Evolutionary conservation across 768 basidiomycete species (phyloP), one percentile per base, ranked within the genome.

Genomic region (Lyophyllum semitale): DNA sequence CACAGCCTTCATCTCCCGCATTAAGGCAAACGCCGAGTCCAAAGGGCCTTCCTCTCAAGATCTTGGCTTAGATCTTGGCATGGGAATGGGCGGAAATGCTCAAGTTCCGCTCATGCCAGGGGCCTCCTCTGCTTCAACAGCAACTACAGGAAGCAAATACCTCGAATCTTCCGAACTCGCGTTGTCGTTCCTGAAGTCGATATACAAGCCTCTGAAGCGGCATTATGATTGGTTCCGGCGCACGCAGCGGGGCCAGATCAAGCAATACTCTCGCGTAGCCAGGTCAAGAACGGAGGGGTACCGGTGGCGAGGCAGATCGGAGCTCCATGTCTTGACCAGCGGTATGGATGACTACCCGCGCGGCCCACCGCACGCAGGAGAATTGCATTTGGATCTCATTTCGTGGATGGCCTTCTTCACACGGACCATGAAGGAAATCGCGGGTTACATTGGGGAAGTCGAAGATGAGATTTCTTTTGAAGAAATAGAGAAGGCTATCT

Each of bases 341-440:
- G 95, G 95, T 1, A 88, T 98, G 86, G 95, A 98, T 68, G 95
- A 98, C 71, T 98, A 95, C 70, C 95, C 95, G 11, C 82, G 95
- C 51, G 94, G 91, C 13, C 84, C 87, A 25, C 89, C 95, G 6
- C 93, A 95, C 65, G 80, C 86, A 1, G 95, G 96, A 46, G 95
- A 98, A 73, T 76, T 98, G 44, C 95, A 98, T 69, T 69, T 98
- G 55, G 95, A 98, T 71, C 72, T 98, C 54, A 91, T 95, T 59
- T 89, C 90, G 27, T 98, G 95, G 95, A 93, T 98, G 87, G 95
- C 84, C 3, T 97, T 94, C 77, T 98, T 98, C 72, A 84, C 92
- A 30, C 79, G 89, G 60, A 98, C 95, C 26, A 98, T 98, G 95
- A 82, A 79, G 49, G 90, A 89, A 44, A 90, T 98, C 54, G 89